Evolutionary conservation across 75 land plant species (phyloP), one percentile per base, ranked within the genome.

Genomic region (Chamaecyparis obtusa): DNA sequence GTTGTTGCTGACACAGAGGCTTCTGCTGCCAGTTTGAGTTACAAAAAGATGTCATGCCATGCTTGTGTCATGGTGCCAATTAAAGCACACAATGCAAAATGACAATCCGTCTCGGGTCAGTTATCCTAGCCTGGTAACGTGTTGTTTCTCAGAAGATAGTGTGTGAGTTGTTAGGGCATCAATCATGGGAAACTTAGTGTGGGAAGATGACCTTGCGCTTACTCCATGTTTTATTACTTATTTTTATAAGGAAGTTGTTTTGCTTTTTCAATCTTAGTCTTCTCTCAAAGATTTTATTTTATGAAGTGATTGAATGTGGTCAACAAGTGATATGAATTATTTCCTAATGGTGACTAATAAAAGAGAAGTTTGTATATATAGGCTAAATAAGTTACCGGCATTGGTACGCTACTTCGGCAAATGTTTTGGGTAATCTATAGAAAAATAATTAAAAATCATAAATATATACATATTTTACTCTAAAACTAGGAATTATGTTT

Each of bases 401-500:
- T 51, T 99, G 97, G 36, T 97, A 99, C 11, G 99, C 99, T 10
- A 95, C 99, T 87, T 90, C 96, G 85, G 93, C 99, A 2, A 48
- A 93, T 97, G 54, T 51, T 11, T 51, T 51, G 13, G 14, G 15
- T 51, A 51, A 51, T 51, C 14, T 9, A 0, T 11, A 51, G 2
- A 51, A 51, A n/a, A n/a, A n/a, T n/a, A n/a, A n/a, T n/a, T n/a
- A 48, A 48, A 8, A 48, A 48, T 7, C 49, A 48, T 48, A 48
- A 48, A 48, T 48, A 8, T 48, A 48, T 51, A 51, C 54, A 51
- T 11, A 51, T 51, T 51, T 10, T 51, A 51, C 11, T 51, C 54
- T 13, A 51, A 51, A 51, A 51, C 0, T 0, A 11, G 54, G 54
- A 51, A 9, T 51, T 51, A 51, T 9, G 54, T 51, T 11, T 39